Conservation (phyloP, 225 moss, liverwort and hornwort genomes). For the Pleurozium schreberi region DNA sequence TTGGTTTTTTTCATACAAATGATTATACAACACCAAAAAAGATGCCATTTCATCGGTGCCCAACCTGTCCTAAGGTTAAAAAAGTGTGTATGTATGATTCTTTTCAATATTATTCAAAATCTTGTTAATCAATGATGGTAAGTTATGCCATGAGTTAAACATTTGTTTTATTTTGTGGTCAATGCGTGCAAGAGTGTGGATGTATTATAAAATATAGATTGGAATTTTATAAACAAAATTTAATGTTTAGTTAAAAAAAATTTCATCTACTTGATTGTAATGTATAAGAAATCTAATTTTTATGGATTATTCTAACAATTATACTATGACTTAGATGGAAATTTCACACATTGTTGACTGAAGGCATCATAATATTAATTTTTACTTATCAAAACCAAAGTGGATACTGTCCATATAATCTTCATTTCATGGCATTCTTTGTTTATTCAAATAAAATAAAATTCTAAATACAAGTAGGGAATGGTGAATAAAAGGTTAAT, state of each 20-base stretch:
- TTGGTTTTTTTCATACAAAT: too few species aligned
- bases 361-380: neutral
- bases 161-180: neutral
- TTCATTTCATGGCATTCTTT: neutral
- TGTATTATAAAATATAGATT: neutral
- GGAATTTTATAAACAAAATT: neutral
- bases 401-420: neutral
- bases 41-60: too few species aligned
- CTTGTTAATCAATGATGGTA: neutral
- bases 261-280: neutral
- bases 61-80: fast-evolving
- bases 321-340: neutral
- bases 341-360: neutral
- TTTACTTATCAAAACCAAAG: fast-evolving
- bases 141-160: too few species aligned
- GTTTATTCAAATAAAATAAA: too few species aligned
- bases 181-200: fast-evolving
- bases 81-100: neutral
- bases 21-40: too few species aligned
- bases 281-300: neutral
- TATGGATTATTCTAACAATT: too few species aligned
- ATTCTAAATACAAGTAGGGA: too few species aligned
- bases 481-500: too few species aligned
- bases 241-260: too few species aligned
- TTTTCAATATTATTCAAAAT: neutral